Percentiles rank a stretch among this genome's conserved stretches.
phyloP scores from a whole-genome alignment of 148 eudicot species.

The Vaccinium myrtillus region DNA sequence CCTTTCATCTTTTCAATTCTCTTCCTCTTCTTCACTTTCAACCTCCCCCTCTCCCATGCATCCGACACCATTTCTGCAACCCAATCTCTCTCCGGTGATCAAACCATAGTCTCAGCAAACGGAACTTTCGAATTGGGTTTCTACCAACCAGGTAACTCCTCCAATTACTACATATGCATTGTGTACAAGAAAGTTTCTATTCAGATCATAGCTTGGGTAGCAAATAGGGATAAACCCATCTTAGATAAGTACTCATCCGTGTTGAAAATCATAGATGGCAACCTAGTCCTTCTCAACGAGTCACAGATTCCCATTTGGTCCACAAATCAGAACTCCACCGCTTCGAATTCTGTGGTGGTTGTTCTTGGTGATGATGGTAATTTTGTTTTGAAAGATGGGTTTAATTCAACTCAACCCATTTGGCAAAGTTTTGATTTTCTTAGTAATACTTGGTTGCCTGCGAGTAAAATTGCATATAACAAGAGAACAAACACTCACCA shows the following conservation, averaged over 20 bases:
- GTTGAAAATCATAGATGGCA: slow-evolving; percentile 45
- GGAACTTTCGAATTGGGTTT: slow-evolving; percentile 40
- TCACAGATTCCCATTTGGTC: slow-evolving; percentile 41
- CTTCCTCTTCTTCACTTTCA: too few species aligned
- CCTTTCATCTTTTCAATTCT: too few species aligned
- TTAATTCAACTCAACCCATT: not conserved
- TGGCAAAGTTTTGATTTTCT: slow-evolving; percentile 46
- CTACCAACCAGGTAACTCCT: slow-evolving; percentile 41
- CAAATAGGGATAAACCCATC: slow-evolving; percentile 45
- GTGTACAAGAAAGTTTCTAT: slow-evolving; percentile 41
- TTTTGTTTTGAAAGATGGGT: not conserved
- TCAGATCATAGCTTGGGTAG: slow-evolving; percentile 49
- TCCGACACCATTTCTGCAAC: too few species aligned
- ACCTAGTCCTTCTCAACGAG: slow-evolving; percentile 39
- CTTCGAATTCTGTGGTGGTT: slow-evolving; percentile 25
- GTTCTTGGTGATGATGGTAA: slow-evolving; percentile 36
- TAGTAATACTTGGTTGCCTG: slow-evolving; percentile 48
- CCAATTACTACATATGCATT: slow-evolving; percentile 48
- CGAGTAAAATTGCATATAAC: slow-evolving; percentile 33
- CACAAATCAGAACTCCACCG: slow-evolving; percentile 23
- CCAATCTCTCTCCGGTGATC: too few species aligned
- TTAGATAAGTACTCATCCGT: slow-evolving; percentile 28
- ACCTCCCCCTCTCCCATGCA: too few species aligned
- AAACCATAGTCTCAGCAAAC: too few species aligned
- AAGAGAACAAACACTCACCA: slow-evolving; percentile 21